A percentile compares a stretch with the other conserved stretches of the same genome.
Evolutionary conservation across 2,329 filamentous ascomycete genomes (phyloP).

Genomic region (Exophiala sp.): DNA sequence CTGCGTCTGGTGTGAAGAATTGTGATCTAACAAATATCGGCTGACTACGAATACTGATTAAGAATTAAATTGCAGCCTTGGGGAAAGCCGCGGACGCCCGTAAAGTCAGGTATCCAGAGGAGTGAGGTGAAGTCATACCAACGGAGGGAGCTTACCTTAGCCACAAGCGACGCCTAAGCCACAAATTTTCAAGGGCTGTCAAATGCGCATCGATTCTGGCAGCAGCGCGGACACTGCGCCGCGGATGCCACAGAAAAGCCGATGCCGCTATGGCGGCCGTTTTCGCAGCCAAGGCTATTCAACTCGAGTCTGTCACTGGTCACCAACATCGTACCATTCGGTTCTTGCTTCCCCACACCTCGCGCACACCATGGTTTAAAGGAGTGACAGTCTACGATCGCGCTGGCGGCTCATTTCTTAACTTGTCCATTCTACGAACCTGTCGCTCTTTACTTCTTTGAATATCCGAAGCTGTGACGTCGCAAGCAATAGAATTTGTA

Average conservation of each 20-base stretch:
- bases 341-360: constrained; percentile 10
- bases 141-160: background rate
- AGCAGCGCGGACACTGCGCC: too few relatives aligned
- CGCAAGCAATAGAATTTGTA: background rate
- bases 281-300: too few relatives aligned
- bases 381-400: background rate
- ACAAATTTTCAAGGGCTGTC: background rate
- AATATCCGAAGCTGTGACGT: background rate
- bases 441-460: constrained; percentile 9
- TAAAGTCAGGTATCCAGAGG: background rate
- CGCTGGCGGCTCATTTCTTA: background rate
- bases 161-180: background rate
- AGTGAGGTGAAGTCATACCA: constrained; percentile 17
- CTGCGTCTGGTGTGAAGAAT: too few relatives aligned
- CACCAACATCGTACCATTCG: constrained; percentile 18
- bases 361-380: constrained; percentile 7
- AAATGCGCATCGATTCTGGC: background rate
- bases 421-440: background rate
- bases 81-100: constrained; percentile 2
- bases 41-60: background rate
- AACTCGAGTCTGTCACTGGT: background rate
- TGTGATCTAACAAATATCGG: background rate
- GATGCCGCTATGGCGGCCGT: too few relatives aligned
- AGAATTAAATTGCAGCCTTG: constrained; percentile 15
- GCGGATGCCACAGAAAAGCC: too few relatives aligned